phyloP scores from a whole-genome alignment of 2,329 filamentous ascomycete genomes.

The Leptographium wingfieldii region DNA sequence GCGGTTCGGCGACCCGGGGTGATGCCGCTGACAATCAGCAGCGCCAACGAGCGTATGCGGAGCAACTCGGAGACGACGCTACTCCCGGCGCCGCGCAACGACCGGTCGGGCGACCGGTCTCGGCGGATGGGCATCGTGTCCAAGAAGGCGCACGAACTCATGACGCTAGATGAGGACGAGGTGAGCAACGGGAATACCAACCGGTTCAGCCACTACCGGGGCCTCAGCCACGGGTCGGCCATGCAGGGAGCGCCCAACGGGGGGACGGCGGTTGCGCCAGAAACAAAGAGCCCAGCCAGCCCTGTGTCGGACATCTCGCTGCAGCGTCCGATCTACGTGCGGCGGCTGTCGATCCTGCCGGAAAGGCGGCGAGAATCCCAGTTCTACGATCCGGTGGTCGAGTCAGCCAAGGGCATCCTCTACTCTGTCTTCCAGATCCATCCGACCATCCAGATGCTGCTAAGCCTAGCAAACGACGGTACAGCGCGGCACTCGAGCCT shows the following conservation, averaged over 20 bases:
- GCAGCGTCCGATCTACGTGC: constrained; percentile 49
- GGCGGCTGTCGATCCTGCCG: constrained; percentile 49
- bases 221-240: constrained; percentile 55
- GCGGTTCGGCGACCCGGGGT: constrained; percentile 56
- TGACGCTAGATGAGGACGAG: constrained; percentile 49
- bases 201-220: constrained; percentile 53
- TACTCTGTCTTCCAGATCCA: constrained; percentile 58
- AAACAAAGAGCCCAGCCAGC: constrained; percentile 40
- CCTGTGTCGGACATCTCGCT: constrained; percentile 41
- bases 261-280: constrained; percentile 13
- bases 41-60: constrained; percentile 51
- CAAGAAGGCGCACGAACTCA: constrained; percentile 46
- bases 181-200: constrained; percentile 28
- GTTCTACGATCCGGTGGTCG: constrained; percentile 46
- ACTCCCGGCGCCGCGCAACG: constrained; percentile 29
- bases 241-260: constrained; percentile 30
- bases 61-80: constrained; percentile 53
- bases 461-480: constrained; percentile 47
- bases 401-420: constrained; percentile 53
- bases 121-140: constrained; percentile 54
- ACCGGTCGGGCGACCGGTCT: constrained; percentile 35
- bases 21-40: constrained; percentile 59
- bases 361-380: constrained; percentile 51
- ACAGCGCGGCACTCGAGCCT: constrained; percentile 50
- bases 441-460: constrained; percentile 53